A percentile compares a stretch with the other conserved stretches of the same genome.
Conservation (phyloP, 2,329 filamentous ascomycete species). For the Neonectria ditissima region DNA sequence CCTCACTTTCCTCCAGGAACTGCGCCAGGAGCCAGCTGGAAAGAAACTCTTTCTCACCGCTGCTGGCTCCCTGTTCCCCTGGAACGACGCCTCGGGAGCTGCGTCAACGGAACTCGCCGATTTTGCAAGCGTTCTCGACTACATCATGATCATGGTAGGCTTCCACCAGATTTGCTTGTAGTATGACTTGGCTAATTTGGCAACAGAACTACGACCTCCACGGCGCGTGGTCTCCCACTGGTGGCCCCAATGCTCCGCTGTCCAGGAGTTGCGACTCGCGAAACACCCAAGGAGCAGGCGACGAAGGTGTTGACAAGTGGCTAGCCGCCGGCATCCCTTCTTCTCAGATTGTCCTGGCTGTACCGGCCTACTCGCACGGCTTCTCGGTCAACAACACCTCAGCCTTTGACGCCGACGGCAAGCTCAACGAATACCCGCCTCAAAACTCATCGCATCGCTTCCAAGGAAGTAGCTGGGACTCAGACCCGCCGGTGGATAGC, state of each 20-base stretch:
- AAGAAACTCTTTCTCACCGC: slow-evolving; percentile 33
- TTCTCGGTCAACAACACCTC: slow-evolving; percentile 35
- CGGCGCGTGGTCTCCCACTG: slow-evolving; percentile 32
- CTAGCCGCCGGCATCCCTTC: slow-evolving; percentile 30
- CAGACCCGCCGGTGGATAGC: slow-evolving; percentile 27
- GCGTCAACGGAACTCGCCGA: slow-evolving; percentile 30
- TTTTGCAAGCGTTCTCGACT: slow-evolving; percentile 36
- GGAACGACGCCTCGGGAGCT: slow-evolving; percentile 31
- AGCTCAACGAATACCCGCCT: slow-evolving; percentile 29
- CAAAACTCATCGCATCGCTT: slow-evolving; percentile 38
- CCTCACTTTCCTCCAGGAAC: slow-evolving; percentile 33
- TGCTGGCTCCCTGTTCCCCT: slow-evolving; percentile 34
- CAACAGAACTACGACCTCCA: slow-evolving; percentile 37
- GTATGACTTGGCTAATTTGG: not conserved
- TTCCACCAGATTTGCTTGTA: fast-evolving
- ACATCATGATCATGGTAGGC: slow-evolving; percentile 40
- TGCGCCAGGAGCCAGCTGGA: slow-evolving; percentile 31
- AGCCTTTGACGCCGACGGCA: slow-evolving; percentile 16
- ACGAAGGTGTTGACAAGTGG: slow-evolving; percentile 31
- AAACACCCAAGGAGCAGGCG: slow-evolving; percentile 33
- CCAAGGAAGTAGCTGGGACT: slow-evolving; percentile 40
- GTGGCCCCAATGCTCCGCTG: slow-evolving; percentile 34
- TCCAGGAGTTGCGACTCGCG: slow-evolving; percentile 28
- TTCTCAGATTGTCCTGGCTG: slow-evolving; percentile 32
- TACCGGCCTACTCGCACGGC: slow-evolving; percentile 34